These are phyloP conservation scores for Cantharellus cinnabarinus DNA, from an alignment of 768 basidiomycete species.

Conservation along the genomic window DNA sequence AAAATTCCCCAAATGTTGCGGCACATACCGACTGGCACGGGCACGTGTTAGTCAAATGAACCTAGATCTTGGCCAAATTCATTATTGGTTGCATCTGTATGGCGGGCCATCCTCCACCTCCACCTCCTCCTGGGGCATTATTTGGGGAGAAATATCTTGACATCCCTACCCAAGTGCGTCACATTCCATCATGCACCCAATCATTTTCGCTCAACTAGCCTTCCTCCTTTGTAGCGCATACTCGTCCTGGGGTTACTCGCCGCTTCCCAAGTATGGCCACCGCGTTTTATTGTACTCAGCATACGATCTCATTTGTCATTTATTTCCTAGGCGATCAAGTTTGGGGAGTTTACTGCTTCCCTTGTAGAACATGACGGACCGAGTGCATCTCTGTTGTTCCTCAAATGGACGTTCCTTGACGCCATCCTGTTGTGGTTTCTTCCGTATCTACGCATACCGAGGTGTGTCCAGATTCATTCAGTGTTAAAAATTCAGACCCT, in stretches of 20 bases:
- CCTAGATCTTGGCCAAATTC: too few species aligned
- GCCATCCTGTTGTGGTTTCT: conserved; percentile 13
- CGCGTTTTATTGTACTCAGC: neutral
- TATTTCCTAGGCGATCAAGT: neutral
- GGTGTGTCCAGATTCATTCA: neutral
- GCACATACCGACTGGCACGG: too few species aligned
- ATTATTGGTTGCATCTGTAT: too few species aligned
- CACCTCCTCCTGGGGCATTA: neutral
- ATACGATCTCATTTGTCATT: neutral
- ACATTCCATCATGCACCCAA: neutral
- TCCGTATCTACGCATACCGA: conserved; percentile 19
- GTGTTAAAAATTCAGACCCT: neutral
- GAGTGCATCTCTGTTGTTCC: conserved; percentile 22
- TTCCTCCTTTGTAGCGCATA: neutral
- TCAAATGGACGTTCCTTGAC: conserved; percentile 19
- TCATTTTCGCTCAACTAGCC: neutral
- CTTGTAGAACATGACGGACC: neutral
- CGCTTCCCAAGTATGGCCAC: neutral
- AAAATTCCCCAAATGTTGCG: too few species aligned
- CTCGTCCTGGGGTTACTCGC: neutral
- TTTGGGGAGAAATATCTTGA: neutral
- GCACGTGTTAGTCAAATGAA: too few species aligned
- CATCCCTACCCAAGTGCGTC: neutral
- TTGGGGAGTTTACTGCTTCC: neutral
- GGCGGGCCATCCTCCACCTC: neutral